Evolutionary conservation across 306 rosid genomes (phyloP), one percentile per base, ranked within the genome.

Genomic region (Cicer judaicum): DNA sequence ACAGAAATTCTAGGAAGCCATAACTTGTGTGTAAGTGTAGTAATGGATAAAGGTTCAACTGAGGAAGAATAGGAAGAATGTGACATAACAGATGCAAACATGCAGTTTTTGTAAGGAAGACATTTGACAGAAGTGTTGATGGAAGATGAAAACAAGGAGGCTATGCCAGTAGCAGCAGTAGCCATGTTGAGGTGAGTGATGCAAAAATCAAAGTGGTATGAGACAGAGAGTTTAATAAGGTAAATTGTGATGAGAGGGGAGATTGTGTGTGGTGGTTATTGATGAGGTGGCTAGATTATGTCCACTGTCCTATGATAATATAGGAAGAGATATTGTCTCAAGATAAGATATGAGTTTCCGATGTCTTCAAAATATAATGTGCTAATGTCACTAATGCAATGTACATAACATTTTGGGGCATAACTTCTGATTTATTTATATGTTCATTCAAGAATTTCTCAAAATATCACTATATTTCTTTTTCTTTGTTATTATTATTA

Each of bases 211-310:
- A 43, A 11, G 59, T 8, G 75, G 18, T 68, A 10, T 11, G 24
- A 64, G 78, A 63, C 54, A 24, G 54, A 8, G 15, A 68, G 59
- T 76, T 74, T 43, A 61, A 52, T 29, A 48, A 46, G 39, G 18
- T 29, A 12, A 16, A 15, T 34, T 65, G 39, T 18, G 70, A 48
- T 68, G 78, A 62, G 64, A 41, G 19, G 14, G 47, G 3, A 75
- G 60, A 75, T 70, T 50, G 29, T 57, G 68, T 19, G 34, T 15
- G 55, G 39, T 49, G 69, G 15, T 56, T 44, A 34, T 38, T 38
- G 92, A 77, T 84, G 89, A 85, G 12, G 90, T 87, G 97, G 96
- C 70, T 34, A 68, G 78, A 82, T 84, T 83, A 65, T 80, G 91
- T 81, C 98, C 96, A 88, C 73, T 84, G 62, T 81, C 92, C 85